phyloP scores from a whole-genome alignment of 192 early-diverging fungal species.

The Pilaira anomala region DNA sequence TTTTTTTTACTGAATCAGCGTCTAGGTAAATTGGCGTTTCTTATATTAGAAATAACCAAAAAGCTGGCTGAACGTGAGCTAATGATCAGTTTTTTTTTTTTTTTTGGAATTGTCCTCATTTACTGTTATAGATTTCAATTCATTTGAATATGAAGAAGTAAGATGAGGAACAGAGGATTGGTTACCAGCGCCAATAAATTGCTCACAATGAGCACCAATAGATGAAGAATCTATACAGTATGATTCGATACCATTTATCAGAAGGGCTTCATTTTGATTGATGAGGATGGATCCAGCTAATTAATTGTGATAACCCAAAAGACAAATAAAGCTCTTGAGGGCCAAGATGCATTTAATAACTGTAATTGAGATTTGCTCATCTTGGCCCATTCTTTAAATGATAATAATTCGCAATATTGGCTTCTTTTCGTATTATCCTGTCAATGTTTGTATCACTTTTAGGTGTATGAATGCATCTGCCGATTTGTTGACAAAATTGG shows the following conservation, averaged over 20 bases:
- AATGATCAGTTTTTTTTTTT: not conserved
- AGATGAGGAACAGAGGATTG: not conserved
- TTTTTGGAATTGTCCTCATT: not conserved
- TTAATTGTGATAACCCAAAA: not conserved
- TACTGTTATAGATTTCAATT: not conserved
- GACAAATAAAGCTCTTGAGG: not conserved
- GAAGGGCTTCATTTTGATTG: not conserved
- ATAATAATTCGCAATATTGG: not conserved
- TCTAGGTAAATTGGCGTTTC: conserved; percentile 2
- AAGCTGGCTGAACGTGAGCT: not conserved
- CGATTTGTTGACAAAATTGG: not conserved
- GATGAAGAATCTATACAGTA: not conserved
- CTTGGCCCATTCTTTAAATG: not conserved
- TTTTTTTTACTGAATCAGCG: not conserved
- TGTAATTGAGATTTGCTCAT: not conserved
- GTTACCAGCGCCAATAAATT: not conserved
- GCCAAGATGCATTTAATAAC: not conserved
- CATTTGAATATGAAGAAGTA: not conserved
- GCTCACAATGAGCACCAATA: not conserved
- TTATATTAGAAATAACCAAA: not conserved
- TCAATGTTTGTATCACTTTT: not conserved
- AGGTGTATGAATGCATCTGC: not conserved
- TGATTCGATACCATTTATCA: not conserved
- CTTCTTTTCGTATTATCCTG: not conserved
- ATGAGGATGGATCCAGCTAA: not conserved